Evolutionary conservation across 805 yeast species (phyloP).

Genomic region (Scheffersomyces spartinae): DNA sequence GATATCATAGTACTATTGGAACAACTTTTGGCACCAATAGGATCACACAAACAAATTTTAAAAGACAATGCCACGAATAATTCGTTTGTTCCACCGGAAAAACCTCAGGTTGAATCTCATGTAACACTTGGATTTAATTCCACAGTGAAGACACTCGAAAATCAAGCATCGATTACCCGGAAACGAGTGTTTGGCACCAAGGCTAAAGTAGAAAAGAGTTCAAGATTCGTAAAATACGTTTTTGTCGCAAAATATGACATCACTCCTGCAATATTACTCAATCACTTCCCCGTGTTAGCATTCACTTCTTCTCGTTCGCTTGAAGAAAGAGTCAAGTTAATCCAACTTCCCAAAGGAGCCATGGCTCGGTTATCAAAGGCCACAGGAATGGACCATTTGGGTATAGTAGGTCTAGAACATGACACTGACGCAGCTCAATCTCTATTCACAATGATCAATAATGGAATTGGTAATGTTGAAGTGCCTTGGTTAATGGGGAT

Average conservation of each 20-base stretch:
- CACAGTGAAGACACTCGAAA: slow-evolving; percentile 36
- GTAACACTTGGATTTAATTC: slow-evolving; percentile 44
- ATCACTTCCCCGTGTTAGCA: slow-evolving; percentile 48
- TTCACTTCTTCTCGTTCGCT: slow-evolving; percentile 28
- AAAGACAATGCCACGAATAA: slow-evolving; percentile 2
- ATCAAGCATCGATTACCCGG: slow-evolving; percentile 20
- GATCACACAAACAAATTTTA: slow-evolving; percentile 12
- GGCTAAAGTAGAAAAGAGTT: slow-evolving; percentile 2
- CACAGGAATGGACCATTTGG: slow-evolving; percentile 15
- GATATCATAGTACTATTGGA: slow-evolving; percentile 26
- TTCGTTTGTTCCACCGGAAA: slow-evolving; percentile 5
- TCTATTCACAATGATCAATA: slow-evolving; percentile 16
- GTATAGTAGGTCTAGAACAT: slow-evolving; percentile 24
- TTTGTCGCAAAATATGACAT: slow-evolving; percentile 55
- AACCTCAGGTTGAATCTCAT: slow-evolving; percentile 12
- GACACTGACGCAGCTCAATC: slow-evolving; percentile 15
- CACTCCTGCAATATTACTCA: slow-evolving; percentile 36
- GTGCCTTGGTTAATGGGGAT: slow-evolving; percentile 35
- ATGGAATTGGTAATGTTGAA: slow-evolving; percentile 21
- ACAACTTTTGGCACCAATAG: slow-evolving; percentile 20
- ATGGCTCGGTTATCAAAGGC: slow-evolving; percentile 17
- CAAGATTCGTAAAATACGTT: slow-evolving; percentile 20
- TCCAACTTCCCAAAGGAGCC: slow-evolving; percentile 46
- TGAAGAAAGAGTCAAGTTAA: slow-evolving; percentile 34
- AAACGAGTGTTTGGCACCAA: slow-evolving; percentile 6